These are phyloP conservation scores for Hymenoscyphus fructigenus DNA, from an alignment of 2,329 filamentous ascomycete species.

Conservation along the genomic window DNA sequence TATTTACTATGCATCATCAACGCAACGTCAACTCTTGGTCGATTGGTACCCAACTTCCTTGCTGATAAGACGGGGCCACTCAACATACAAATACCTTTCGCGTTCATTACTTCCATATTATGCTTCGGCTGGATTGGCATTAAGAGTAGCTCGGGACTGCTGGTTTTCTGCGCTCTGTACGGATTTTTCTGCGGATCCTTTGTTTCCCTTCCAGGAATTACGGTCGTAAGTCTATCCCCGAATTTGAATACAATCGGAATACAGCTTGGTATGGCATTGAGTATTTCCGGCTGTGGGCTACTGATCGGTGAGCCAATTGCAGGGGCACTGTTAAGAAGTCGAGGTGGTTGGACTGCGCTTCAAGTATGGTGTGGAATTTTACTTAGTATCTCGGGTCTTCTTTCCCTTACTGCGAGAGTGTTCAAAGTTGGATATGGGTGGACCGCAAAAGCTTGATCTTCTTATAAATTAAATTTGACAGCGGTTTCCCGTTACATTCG, in stretches of 20 bases:
- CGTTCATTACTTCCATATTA: conserved; percentile 49
- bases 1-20: conserved; percentile 24
- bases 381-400: background rate
- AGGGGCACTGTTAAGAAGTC: conserved; percentile 7
- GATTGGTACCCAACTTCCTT: conserved; percentile 52
- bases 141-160: conserved; percentile 50
- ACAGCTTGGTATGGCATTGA: conserved; percentile 42
- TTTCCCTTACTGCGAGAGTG: background rate
- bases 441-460: too few species aligned
- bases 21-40: conserved; percentile 49
- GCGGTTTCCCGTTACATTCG: too few species aligned
- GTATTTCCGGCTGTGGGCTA: conserved; percentile 46
- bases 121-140: conserved; percentile 52
- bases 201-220: conserved; percentile 38
- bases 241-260: conserved; percentile 54
- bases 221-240: conserved; percentile 18
- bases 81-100: conserved; percentile 47
- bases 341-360: background rate
- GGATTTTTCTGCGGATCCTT: conserved; percentile 69
- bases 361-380: background rate
- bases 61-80: conserved; percentile 53
- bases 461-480: too few species aligned
- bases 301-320: conserved; percentile 37
- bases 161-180: conserved; percentile 63
- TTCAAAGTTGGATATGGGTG: background rate